These are phyloP conservation scores for Paraphoma chrysanthemicola DNA, from an alignment of 2,329 filamentous ascomycete species.

Conservation along the genomic window DNA sequence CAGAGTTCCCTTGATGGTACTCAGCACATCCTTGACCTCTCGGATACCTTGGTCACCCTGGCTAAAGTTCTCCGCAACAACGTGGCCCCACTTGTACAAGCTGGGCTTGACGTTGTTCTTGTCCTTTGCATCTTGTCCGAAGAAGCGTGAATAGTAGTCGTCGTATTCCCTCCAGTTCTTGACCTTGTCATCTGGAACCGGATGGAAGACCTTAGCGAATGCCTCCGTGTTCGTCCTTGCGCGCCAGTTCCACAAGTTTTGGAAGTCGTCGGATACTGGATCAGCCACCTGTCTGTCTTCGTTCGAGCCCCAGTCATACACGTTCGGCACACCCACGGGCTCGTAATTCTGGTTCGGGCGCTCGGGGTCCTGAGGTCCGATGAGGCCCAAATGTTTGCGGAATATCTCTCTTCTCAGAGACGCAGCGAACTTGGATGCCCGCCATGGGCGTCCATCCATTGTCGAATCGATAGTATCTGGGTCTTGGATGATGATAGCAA, in stretches of 20 bases:
- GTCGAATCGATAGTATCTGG: conserved; percentile 70
- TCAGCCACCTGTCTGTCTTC: conserved; percentile 70
- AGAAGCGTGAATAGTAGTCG: conserved; percentile 71
- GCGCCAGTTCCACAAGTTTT: conserved; percentile 73
- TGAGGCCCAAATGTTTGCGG: conserved; percentile 87
- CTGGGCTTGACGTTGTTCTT: conserved; percentile 55
- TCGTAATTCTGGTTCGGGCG: conserved; percentile 63
- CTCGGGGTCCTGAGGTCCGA: conserved; percentile 75
- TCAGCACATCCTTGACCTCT: conserved; percentile 74
- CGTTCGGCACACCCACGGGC: conserved; percentile 63
- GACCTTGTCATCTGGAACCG: conserved; percentile 72
- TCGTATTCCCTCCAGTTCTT: conserved; percentile 77
- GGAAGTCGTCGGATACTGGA: conserved; percentile 73
- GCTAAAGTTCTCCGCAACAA: conserved; percentile 65
- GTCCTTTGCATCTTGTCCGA: conserved; percentile 56
- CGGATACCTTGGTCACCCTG: conserved; percentile 51
- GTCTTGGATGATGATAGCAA: conserved; percentile 89
- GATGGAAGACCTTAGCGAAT: conserved; percentile 83
- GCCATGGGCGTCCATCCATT: conserved; percentile 77
- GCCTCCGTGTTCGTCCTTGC: conserved; percentile 81
- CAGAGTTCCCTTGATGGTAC: conserved; percentile 63
- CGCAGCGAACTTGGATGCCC: conserved; percentile 76
- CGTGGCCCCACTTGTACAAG: conserved; percentile 84
- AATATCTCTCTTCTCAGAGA: conserved; percentile 85
- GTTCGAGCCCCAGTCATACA: conserved; percentile 56